These are phyloP conservation scores for Trypanosoma lewisi DNA, from an alignment of 208 protist genomes.

Conservation along the genomic window DNA sequence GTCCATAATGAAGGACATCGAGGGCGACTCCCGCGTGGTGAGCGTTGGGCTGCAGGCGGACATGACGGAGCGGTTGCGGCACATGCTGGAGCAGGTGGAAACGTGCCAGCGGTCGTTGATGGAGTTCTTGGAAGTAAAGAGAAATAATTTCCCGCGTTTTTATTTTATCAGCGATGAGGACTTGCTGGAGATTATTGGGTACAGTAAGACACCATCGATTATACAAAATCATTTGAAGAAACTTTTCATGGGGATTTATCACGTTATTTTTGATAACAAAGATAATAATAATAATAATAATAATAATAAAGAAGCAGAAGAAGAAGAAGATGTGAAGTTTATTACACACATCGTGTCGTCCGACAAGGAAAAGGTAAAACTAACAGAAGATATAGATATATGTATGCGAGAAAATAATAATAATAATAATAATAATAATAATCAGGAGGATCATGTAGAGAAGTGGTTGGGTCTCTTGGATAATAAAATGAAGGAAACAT, in stretches of 20 bases:
- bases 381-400: slow-evolving; percentile 72
- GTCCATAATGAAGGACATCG: slow-evolving; percentile 87
- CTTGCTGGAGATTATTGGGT: slow-evolving; percentile 97
- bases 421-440: no score
- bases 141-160: slow-evolving; percentile 93
- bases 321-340: slow-evolving; percentile 57
- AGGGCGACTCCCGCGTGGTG: slow-evolving; percentile 91
- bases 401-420: no score
- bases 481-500: slow-evolving; percentile 77
- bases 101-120: slow-evolving; percentile 95
- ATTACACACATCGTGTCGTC: slow-evolving; percentile 91
- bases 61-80: slow-evolving; percentile 82
- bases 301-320: no score
- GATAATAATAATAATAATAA: no score
- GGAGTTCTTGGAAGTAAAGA: slow-evolving; percentile 98
- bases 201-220: slow-evolving; percentile 89
- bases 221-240: slow-evolving; percentile 94
- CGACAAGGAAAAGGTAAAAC: slow-evolving; percentile 81
- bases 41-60: slow-evolving; percentile 80
- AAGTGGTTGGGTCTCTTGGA: slow-evolving; percentile 93
- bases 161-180: slow-evolving; percentile 99
- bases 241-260: slow-evolving; percentile 93
- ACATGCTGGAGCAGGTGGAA: slow-evolving; percentile 94
- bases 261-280: slow-evolving; percentile 84
- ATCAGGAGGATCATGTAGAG: slow-evolving; percentile 88